Evolutionary conservation across 148 eudicot species (phyloP), one percentile per base, ranked within the genome.

Genomic region (Polygonum maritimum): DNA sequence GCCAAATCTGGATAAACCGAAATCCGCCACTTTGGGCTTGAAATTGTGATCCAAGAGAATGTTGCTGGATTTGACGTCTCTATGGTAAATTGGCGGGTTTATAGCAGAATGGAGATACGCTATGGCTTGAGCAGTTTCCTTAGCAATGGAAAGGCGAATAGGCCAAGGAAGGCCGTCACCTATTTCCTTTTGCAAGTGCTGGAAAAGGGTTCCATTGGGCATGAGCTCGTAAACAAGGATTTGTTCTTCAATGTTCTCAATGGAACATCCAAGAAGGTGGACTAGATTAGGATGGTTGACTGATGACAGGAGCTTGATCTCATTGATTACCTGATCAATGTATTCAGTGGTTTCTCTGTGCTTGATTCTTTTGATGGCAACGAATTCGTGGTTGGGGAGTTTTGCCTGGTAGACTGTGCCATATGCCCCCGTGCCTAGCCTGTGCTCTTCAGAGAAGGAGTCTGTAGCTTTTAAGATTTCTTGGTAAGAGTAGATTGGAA

Each of bases 1-100:
- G 31, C 92, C 96, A 33, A 91, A 77, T 60, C 92, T 83, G 2
- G 92, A 91, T 18, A 91, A 87, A 9, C 96, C 96, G 73, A 91
- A 91, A 86, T 91, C 96, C 0, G 96, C 96, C 0, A 91, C 92
- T 79, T 91, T 91, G 2, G 92, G 75, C 44, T 84, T 83, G 81
- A 75, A 91, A 49, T 83, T 73, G 78, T 77, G 70, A 70, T 91
- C 96, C 77, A 91, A 55, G 49, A 91, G 85, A 26, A 91, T 91
- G 82, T 91, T 91, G 80, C 89, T 89, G 3, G 96, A 89, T 48
- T 91, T 91, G 49, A 91, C 83, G 81, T 91, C 92, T 80, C 96
- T 77, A n/a, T 89, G 96, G 44, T 84, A 91, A 18, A 91, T 91
- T 2, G 92, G 96, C 14, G 92, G 92, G 67, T 83, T 77, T 48